A percentile compares a stretch with the other conserved stretches of the same genome.
Conservation (phyloP, 805 yeast genomes). For the Cyberlindnera lachancei region DNA sequence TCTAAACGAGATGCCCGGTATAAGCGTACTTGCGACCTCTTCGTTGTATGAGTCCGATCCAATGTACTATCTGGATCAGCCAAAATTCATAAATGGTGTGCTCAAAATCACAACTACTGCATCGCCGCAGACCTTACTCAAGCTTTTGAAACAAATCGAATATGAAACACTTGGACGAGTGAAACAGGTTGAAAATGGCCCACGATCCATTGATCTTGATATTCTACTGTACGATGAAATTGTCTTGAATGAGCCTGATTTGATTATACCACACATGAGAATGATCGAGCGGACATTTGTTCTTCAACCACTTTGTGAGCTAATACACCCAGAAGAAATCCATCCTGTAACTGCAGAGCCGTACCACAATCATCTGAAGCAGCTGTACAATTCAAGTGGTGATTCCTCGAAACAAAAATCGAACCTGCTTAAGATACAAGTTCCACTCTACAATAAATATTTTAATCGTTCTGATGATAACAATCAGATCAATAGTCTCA, state of each 20-base stretch:
- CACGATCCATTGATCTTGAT: constrained; percentile 86
- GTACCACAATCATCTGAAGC: constrained; percentile 55
- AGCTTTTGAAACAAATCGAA: constrained; percentile 66
- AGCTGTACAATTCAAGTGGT: constrained; percentile 34
- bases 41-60: constrained; percentile 85
- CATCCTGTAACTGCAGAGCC: constrained; percentile 91
- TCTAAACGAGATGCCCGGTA: constrained; percentile 29
- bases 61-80: constrained; percentile 81
- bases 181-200: constrained; percentile 83
- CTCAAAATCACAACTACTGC: constrained; percentile 54
- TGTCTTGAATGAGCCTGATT: constrained; percentile 45
- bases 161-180: constrained; percentile 61
- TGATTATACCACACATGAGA: constrained; percentile 78
- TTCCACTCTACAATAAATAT: constrained; percentile 35
- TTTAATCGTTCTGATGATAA: constrained; percentile 13
- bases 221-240: constrained; percentile 55
- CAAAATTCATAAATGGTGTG: constrained; percentile 79
- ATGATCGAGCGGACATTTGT: constrained; percentile 91
- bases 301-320: constrained; percentile 78
- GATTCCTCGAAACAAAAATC: constrained; percentile 39
- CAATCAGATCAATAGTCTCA: too few relatives aligned
- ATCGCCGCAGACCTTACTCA: constrained; percentile 57
- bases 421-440: constrained; percentile 38
- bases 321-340: constrained; percentile 52
- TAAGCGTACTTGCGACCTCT: constrained; percentile 52